Percentiles rank a stretch among this genome's conserved stretches.
These are phyloP conservation scores for Acacia crassicarpa DNA, from an alignment of 306 rosid genomes.

Conservation along the genomic window DNA sequence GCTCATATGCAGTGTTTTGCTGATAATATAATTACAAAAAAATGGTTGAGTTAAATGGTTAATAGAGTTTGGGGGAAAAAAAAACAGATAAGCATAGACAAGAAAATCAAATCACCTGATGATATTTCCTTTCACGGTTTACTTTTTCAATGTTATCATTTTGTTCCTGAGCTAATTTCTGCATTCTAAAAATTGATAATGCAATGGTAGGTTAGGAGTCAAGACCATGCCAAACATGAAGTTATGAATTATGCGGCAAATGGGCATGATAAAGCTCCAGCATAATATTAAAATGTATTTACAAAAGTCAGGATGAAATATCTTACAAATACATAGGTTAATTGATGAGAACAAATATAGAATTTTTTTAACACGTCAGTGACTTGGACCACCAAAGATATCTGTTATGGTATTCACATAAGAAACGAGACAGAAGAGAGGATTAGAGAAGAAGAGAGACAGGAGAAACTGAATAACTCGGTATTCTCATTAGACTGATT, in stretches of 20 bases:
- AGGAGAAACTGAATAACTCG: no score
- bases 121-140: slow-evolving; percentile 91
- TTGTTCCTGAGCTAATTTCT: slow-evolving; percentile 78
- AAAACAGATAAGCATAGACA: slow-evolving; percentile 5
- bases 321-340: neutral
- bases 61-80: slow-evolving; percentile 9
- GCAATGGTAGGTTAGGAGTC: slow-evolving; percentile 25
- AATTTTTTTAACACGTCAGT: neutral
- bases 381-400: neutral
- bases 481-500: no score
- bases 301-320: neutral
- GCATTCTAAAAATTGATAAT: slow-evolving; percentile 62
- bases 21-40: slow-evolving; percentile 35
- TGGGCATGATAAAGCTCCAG: slow-evolving; percentile 8
- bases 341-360: neutral
- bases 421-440: no score
- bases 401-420: no score
- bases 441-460: no score
- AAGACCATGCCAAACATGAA: slow-evolving; percentile 19
- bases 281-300: neutral
- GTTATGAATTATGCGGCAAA: neutral
- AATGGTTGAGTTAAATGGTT: slow-evolving; percentile 17
- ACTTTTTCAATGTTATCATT: slow-evolving; percentile 79
- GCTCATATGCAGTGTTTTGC: slow-evolving; percentile 94
- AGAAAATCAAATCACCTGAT: slow-evolving; percentile 64